Percentiles rank a stretch among this genome's conserved stretches.
Conservation (phyloP, 352 stramenopile species). For the Phytophthora cryptogea region DNA sequence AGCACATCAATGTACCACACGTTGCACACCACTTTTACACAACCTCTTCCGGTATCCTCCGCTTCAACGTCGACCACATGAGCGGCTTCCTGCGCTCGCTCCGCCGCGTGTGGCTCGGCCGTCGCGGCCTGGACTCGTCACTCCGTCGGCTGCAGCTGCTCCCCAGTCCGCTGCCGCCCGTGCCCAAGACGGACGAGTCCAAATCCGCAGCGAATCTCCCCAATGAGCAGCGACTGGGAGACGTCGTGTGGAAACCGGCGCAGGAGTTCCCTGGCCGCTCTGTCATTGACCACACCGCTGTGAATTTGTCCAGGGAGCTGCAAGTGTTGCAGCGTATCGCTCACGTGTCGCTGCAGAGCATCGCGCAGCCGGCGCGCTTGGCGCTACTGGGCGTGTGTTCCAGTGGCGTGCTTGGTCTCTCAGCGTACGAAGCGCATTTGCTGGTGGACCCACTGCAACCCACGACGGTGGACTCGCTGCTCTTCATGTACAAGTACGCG, state of each 20-base stretch:
- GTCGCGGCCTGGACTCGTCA: slow-evolving; percentile 3
- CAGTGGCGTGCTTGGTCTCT: slow-evolving; percentile 47
- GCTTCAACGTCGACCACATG: slow-evolving; percentile 24
- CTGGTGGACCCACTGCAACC: slow-evolving; percentile 40
- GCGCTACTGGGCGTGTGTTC: slow-evolving; percentile 53
- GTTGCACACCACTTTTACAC: no score
- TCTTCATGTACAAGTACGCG: slow-evolving; percentile 64
- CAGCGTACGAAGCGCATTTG: slow-evolving; percentile 52
- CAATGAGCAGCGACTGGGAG: slow-evolving; percentile 45
- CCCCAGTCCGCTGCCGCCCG: background rate
- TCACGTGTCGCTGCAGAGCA: slow-evolving; percentile 41
- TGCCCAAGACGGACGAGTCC: slow-evolving; percentile 18
- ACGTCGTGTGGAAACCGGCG: slow-evolving; percentile 62
- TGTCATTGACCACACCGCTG: slow-evolving; percentile 41
- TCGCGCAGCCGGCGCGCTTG: slow-evolving; percentile 55
- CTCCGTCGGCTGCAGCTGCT: slow-evolving; percentile 3
- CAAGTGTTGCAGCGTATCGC: slow-evolving; percentile 58
- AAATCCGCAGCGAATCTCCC: slow-evolving; percentile 10
- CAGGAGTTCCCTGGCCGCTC: slow-evolving; percentile 59
- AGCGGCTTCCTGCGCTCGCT: slow-evolving; percentile 26
- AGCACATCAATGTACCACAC: no score
- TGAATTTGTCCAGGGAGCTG: slow-evolving; percentile 41
- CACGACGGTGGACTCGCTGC: slow-evolving; percentile 32
- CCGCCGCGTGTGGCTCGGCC: slow-evolving; percentile 31
- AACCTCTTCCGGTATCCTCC: no score